Evolutionary conservation across 2,329 filamentous ascomycete species (phyloP).

Genomic region (Teratosphaeria pseudoeucalypti): DNA sequence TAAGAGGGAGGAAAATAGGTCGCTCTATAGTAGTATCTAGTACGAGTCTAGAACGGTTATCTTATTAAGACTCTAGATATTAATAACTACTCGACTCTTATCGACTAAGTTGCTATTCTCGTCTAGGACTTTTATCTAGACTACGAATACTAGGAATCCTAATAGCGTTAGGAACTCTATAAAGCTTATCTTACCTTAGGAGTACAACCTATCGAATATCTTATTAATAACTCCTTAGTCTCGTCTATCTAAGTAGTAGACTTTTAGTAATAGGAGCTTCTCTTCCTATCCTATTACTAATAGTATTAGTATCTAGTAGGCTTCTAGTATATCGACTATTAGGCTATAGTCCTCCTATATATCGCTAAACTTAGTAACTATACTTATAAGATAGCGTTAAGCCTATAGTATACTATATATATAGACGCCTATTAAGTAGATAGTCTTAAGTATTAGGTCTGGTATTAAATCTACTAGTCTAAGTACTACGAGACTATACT

Average conservation of each 20-base stretch:
- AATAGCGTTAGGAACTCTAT: not conserved
- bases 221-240: not conserved
- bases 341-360: not conserved
- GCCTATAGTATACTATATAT: not conserved
- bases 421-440: not conserved
- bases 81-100: not conserved
- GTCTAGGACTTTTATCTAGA: not conserved
- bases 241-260: not conserved
- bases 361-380: not conserved
- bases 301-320: not conserved
- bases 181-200: not conserved
- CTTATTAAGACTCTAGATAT: not conserved
- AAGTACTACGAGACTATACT: no score
- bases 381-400: not conserved
- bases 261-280: not conserved
- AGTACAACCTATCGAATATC: not conserved
- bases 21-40: not conserved
- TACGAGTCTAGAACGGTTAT: not conserved
- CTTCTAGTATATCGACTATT: not conserved
- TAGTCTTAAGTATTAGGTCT: not conserved
- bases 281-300: not conserved
- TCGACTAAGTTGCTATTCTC: not conserved
- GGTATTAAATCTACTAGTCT: not conserved
- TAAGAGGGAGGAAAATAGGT: not conserved
- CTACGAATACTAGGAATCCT: not conserved